Evolutionary conservation across 805 yeast genomes (phyloP), one percentile per base, ranked within the genome.

Genomic region (Pichia membranifaciens): DNA sequence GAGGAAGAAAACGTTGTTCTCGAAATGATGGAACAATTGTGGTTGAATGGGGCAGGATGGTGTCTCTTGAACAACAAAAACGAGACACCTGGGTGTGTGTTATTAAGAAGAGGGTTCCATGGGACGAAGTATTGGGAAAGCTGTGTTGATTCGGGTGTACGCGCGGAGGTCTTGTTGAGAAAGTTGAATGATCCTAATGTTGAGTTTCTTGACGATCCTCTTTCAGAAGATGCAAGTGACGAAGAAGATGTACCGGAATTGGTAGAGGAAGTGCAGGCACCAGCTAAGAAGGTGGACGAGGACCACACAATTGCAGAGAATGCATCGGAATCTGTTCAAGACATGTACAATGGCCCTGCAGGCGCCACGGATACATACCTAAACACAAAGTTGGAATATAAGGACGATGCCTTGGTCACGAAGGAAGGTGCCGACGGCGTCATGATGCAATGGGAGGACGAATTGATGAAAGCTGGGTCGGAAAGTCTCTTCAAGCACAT

Each of bases 361-460:
- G 76, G 74, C 43, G 73, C 79, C 50, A 89, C 84, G 51, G 62
- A 70, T 2, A 74, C 84, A 0, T 90, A 82, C 58, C 70, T 90
- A 38, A 66, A 74, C 12, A 77, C 90, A 4, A 73, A 82, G 57
- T 68, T 90, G 22, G 81, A 79, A 54, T 90, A 87, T 61, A 74
- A 70, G 36, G 83, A 82, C 50, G 76, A 73, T 44, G 82, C 93
- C 0, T 70, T 90, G 22, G 69, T 87, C 22, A 91, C 97, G 1
- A 73, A 78, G 50, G 82, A 79, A 21, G 70, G 82, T 44, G 72
- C 76, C 41, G 97, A 90, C 58, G 98, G 96, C 16, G 97, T 90
- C 2, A 90, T 90, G 98, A 90, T 90, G 98, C 84, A 84, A 56
- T 90, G 98, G 98, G 98, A 90, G 62, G 74, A 79, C 4, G 77